Percentiles rank a stretch among this genome's conserved stretches.
These are phyloP conservation scores for Wickerhamomyces hampshirensis DNA, from an alignment of 805 yeast genomes.

Conservation along the genomic window DNA sequence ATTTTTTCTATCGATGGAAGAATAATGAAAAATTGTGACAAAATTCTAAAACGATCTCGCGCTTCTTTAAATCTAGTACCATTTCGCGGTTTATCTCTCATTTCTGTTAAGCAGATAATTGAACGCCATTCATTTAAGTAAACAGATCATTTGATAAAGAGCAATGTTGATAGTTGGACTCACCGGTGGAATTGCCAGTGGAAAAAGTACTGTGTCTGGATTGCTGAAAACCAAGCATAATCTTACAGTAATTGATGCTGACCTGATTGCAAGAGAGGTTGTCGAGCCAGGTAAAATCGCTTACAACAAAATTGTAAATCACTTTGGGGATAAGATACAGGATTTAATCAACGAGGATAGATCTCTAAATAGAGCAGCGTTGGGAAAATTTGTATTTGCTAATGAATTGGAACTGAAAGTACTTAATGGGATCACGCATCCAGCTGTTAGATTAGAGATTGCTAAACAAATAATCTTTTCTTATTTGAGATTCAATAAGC, in stretches of 20 bases:
- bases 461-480: constrained; percentile 46
- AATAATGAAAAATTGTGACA: neutral
- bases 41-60: neutral
- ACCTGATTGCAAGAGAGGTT: constrained; percentile 77
- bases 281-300: constrained; percentile 78
- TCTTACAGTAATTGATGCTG: constrained; percentile 80
- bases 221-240: constrained; percentile 46
- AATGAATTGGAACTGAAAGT: constrained; percentile 50
- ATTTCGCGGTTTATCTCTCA: too few relatives aligned
- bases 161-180: constrained; percentile 92
- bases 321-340: constrained; percentile 54
- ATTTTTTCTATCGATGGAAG: too few relatives aligned
- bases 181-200: constrained; percentile 98
- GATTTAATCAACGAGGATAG: constrained; percentile 34
- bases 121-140: too few relatives aligned
- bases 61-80: too few relatives aligned
- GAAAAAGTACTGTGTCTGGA: constrained; percentile 85
- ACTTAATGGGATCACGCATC: constrained; percentile 80
- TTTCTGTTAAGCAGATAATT: too few relatives aligned
- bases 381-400: constrained; percentile 78
- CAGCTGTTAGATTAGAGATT: constrained; percentile 69
- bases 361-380: constrained; percentile 59
- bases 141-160: too few relatives aligned
- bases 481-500: constrained; percentile 51
- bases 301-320: constrained; percentile 54